Percentiles rank a stretch among this genome's conserved stretches.
phyloP scores from a whole-genome alignment of 1,139 yeast species.

The Wickerhamiella pararugosa region DNA sequence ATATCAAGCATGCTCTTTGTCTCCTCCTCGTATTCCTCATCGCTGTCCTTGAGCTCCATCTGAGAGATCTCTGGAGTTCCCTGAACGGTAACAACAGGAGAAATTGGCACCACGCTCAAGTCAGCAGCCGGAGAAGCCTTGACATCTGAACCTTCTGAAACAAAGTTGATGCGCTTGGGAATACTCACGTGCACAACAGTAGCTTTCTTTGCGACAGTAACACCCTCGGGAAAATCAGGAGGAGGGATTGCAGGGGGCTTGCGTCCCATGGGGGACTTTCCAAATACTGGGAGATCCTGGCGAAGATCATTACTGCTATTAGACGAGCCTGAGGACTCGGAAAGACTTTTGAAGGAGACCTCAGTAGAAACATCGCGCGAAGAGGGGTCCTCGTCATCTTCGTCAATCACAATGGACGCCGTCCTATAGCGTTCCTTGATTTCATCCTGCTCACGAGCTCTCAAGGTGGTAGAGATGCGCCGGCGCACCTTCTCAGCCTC shows the following conservation, averaged over 20 bases:
- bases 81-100: not conserved
- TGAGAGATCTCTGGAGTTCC: too few relatives aligned
- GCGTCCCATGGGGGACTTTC: not conserved
- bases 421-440: conserved; percentile 3
- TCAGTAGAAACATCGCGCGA: too few relatives aligned
- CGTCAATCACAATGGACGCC: not conserved
- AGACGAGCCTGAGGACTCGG: too few relatives aligned
- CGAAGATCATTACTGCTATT: too few relatives aligned
- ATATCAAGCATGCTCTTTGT: too few relatives aligned
- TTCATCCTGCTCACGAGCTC: conserved; percentile 2
- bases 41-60: too few relatives aligned
- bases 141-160: not conserved
- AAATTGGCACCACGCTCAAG: conserved; percentile 2
- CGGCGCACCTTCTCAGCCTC: conserved; percentile 5
- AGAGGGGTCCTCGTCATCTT: too few relatives aligned
- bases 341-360: too few relatives aligned
- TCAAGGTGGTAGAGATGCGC: conserved; percentile 2
- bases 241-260: conserved; percentile 4
- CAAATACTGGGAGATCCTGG: too few relatives aligned
- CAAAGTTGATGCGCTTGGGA: conserved; percentile 5
- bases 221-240: not conserved
- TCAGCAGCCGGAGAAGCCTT: not conserved
- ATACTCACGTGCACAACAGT: conserved; percentile 5
- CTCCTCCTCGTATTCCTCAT: too few relatives aligned
- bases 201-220: not conserved